These are phyloP conservation scores for Cucurbita maxima DNA, from an alignment of 306 rosid genomes.

Conservation along the genomic window DNA sequence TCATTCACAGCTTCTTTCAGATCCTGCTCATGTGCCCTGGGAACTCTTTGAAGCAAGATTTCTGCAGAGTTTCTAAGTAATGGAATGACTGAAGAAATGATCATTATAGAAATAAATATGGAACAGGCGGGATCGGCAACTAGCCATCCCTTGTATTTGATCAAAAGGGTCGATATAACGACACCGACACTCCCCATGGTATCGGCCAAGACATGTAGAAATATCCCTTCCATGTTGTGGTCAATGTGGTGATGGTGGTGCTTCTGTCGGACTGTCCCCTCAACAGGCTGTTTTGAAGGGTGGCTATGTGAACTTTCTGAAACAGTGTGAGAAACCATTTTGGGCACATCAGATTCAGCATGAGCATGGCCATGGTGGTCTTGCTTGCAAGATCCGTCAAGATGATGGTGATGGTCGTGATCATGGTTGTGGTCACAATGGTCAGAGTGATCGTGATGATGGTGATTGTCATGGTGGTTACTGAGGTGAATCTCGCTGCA, in stretches of 20 bases:
- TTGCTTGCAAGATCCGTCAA: background rate
- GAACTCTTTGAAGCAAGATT: slow-evolving; percentile 78
- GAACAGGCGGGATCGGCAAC: slow-evolving; percentile 94
- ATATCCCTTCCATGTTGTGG: slow-evolving; percentile 99
- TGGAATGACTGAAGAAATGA: slow-evolving; percentile 75
- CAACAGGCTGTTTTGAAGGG: background rate
- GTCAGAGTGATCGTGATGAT: background rate
- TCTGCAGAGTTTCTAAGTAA: slow-evolving; percentile 81
- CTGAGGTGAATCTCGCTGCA: background rate
- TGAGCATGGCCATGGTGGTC: slow-evolving; percentile 10
- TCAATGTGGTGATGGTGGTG: slow-evolving; percentile 68
- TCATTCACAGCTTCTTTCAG: slow-evolving; percentile 41
- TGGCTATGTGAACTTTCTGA: slow-evolving; percentile 12
- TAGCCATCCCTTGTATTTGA: slow-evolving; percentile 94
- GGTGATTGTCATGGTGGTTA: background rate
- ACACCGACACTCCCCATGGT: slow-evolving; percentile 97
- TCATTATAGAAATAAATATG: slow-evolving; percentile 71
- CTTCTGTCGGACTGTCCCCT: slow-evolving; percentile 15
- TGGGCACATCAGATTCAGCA: background rate
- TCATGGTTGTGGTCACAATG: slow-evolving; percentile 12
- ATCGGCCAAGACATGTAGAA: slow-evolving; percentile 90
- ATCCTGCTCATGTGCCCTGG: slow-evolving; percentile 48
- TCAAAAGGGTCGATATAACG: slow-evolving; percentile 73
- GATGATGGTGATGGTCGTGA: background rate
- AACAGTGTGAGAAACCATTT: slow-evolving; percentile 6